Evolutionary conservation across 2,329 filamentous ascomycete species (phyloP), one percentile per base, ranked within the genome.

Genomic region (Nothomitra cinnamomea): DNA sequence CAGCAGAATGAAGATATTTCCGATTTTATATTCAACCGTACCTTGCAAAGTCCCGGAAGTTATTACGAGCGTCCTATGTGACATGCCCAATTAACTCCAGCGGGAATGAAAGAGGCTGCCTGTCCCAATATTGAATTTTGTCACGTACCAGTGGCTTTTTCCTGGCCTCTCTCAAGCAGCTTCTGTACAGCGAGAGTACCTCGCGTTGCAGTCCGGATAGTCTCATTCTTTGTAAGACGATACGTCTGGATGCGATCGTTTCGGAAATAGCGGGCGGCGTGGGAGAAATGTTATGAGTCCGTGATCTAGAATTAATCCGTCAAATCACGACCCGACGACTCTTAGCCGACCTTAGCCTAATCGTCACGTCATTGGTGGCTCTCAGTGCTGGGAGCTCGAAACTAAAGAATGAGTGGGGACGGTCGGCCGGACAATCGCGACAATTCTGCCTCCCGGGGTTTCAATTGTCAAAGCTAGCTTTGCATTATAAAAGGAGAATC

Each of bases 121-220:
- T 4, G 17, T 5, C 32, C 45, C 35, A 17, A 28, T 42, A 25
- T 13, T 21, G 13, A 22, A 25, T 21, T 48, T 28, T 15, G 8
- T 22, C 38, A 62, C 74, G 61, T 66, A 90, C 87, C 61, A 69
- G 65, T 51, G 89, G 87, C 67, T 98, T 96, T 62, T 81, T 82
- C 56, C 83, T 79, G 56, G 83, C 81, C 62, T 85, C 86, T 56
- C 89, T 79, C 24, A 98, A 72, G 62, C 90, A 96, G 64, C 80
- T 78, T 55, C 90, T 81, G 66, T 96, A 98, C 13, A 98, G 77
- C 35, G 80, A 75, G 52, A 96, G 68, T 2, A 95, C 90, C 62
- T 95, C 87, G 61, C 79, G 83, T 65, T 96, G 90, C n/a, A 96
- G 73, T 36, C 92, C 92, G 6, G 89, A 94, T 24, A 89, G 72